phyloP scores from a whole-genome alignment of 2,329 filamentous ascomycete genomes.

The Mycosphaerella sp. region DNA sequence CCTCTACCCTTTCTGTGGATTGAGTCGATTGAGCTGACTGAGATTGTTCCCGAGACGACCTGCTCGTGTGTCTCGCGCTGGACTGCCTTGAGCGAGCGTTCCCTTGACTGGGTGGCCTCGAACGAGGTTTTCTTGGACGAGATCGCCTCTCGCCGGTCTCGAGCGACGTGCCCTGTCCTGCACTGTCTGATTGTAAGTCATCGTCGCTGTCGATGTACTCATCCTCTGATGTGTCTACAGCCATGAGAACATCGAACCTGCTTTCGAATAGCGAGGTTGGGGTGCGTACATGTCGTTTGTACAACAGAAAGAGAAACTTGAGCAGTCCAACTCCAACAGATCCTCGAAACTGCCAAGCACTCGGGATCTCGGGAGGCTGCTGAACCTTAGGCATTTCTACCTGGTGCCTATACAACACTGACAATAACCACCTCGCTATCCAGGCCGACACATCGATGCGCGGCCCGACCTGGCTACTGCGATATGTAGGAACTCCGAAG shows the following conservation, averaged over 20 bases:
- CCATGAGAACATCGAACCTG: neutral
- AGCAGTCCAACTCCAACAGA: neutral
- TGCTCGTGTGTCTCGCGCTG: slow-evolving; percentile 8
- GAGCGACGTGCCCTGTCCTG: slow-evolving; percentile 12
- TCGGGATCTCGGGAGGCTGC: too few relatives aligned
- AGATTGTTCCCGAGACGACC: slow-evolving; percentile 6
- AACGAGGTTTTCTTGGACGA: slow-evolving; percentile 1
- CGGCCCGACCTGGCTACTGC: neutral
- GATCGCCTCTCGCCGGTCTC: slow-evolving; percentile 4
- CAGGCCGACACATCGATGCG: neutral
- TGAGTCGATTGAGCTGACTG: slow-evolving; percentile 7
- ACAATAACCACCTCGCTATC: neutral
- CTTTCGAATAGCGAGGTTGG: neutral
- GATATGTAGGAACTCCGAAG: neutral
- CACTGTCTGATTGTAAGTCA: slow-evolving; percentile 13
- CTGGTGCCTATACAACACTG: neutral
- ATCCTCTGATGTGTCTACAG: slow-evolving; percentile 2
- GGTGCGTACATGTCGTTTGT: neutral
- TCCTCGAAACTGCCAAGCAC: neutral
- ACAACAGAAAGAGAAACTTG: neutral
- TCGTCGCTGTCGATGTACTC: slow-evolving; percentile 11
- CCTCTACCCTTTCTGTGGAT: slow-evolving; percentile 8
- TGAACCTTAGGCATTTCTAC: too few relatives aligned
- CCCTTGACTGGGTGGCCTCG: slow-evolving; percentile 10
- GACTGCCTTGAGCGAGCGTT: slow-evolving; percentile 9